phyloP scores from a whole-genome alignment of 306 rosid species.

The Arachis stenosperma region DNA sequence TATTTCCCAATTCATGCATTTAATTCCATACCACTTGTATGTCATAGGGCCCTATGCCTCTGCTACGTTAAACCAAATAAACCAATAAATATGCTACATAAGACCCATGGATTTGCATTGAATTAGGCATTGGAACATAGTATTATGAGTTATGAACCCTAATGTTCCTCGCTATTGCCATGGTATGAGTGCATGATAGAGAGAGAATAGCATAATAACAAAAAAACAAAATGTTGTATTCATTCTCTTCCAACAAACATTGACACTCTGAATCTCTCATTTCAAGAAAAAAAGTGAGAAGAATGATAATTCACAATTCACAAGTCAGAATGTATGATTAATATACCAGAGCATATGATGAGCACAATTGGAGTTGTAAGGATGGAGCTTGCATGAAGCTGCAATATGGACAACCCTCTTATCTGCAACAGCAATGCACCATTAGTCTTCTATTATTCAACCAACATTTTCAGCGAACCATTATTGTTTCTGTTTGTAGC shows the following conservation, averaged over 20 bases:
- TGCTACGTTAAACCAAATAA: no score
- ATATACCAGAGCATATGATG: constrained; percentile 62
- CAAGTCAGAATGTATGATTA: background rate
- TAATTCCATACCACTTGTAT: background rate
- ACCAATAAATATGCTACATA: no score
- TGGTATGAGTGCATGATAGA: no score
- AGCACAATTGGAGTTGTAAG: constrained; percentile 40
- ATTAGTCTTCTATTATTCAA: background rate
- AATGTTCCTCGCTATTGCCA: no score
- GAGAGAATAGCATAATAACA: no score
- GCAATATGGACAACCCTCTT: constrained; percentile 48
- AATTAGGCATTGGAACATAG: no score
- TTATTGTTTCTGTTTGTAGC: background rate
- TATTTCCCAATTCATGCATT: background rate
- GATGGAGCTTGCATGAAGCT: constrained; percentile 58
- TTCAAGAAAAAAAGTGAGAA: background rate
- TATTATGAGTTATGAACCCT: no score
- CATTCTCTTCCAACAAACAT: no score
- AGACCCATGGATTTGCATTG: no score
- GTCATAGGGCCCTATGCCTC: background rate
- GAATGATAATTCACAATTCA: background rate
- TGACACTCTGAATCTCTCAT: no score
- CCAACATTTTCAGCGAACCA: background rate
- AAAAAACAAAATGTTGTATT: no score
- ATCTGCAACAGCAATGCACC: constrained; percentile 44